phyloP scores from a whole-genome alignment of 2,329 filamentous ascomycete genomes.

The Chrysosporium queenslandicum region DNA sequence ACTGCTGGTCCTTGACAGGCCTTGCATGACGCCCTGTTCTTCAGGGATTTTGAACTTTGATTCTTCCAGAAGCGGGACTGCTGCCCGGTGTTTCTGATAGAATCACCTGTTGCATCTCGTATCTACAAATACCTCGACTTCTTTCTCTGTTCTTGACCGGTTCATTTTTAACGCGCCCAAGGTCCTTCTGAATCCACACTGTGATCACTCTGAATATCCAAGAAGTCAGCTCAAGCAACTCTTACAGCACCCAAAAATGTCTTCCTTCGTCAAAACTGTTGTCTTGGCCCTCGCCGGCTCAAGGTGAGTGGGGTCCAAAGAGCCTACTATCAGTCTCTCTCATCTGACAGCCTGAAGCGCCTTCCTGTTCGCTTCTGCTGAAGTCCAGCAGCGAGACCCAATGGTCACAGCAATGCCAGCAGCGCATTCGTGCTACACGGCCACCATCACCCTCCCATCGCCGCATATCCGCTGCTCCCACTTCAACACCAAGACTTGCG shows the following conservation, averaged over 20 bases:
- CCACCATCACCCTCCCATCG: conserved; percentile 7
- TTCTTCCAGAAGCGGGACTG: neutral
- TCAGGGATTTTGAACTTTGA: neutral
- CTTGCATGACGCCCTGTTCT: too few relatives aligned
- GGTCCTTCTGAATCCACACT: neutral
- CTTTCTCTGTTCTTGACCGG: neutral
- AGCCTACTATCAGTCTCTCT: neutral
- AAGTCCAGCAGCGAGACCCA: neutral
- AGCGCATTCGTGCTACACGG: conserved; percentile 10
- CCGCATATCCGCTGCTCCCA: neutral
- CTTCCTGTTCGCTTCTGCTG: conserved; percentile 5
- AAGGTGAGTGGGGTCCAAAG: neutral
- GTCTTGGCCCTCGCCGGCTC: neutral
- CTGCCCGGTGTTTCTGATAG: neutral
- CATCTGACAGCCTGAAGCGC: neutral
- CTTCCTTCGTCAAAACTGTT: conserved; percentile 4
- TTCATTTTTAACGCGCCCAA: conserved; percentile 1
- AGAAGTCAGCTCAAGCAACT: neutral
- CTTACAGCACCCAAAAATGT: neutral
- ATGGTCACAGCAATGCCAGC: neutral
- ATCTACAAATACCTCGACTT: neutral
- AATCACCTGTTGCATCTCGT: neutral
- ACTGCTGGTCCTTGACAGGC: neutral
- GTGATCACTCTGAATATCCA: neutral
- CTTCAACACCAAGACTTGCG: conserved; percentile 8